A percentile compares a stretch with the other conserved stretches of the same genome.
These are phyloP conservation scores for Penicillium sp. DNA, from an alignment of 2,329 filamentous ascomycete species.

Conservation along the genomic window DNA sequence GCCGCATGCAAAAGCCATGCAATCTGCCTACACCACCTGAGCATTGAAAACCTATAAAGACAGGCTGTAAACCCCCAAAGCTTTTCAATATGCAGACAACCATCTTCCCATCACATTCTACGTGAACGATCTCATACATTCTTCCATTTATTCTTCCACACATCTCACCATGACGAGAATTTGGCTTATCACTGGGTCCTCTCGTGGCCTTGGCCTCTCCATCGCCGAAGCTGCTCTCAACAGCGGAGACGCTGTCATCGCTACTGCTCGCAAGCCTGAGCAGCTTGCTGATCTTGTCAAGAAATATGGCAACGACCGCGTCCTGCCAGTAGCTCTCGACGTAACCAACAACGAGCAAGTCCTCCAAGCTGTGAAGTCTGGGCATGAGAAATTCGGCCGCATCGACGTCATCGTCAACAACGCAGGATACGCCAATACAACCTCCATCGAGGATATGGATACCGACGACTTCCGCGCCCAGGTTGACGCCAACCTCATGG, in stretches of 20 bases:
- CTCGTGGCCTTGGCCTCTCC: not conserved
- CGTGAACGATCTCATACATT: too few species aligned
- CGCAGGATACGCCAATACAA: not conserved
- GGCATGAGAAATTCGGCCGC: not conserved
- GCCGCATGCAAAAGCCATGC: too few species aligned
- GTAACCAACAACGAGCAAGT: not conserved
- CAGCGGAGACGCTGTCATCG: not conserved
- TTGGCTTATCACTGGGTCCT: not conserved
- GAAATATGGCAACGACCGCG: not conserved
- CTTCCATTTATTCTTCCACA: too few species aligned
- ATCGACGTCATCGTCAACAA: slow-evolving; percentile 1
- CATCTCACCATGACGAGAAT: not conserved
- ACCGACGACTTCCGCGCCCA: not conserved
- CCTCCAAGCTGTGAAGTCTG: not conserved
- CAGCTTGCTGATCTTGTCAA: not conserved
- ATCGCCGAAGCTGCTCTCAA: not conserved
- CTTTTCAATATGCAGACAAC: too few species aligned
- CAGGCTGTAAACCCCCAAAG: too few species aligned
- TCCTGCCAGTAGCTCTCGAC: not conserved
- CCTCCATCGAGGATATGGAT: not conserved
- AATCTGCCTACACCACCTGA: too few species aligned
- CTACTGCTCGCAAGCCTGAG: not conserved
- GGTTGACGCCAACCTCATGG: not conserved
- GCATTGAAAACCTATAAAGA: too few species aligned
- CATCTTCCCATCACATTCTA: too few species aligned